These are phyloP conservation scores for Tricholoma flavovirens DNA, from an alignment of 768 basidiomycete species.

Conservation along the genomic window DNA sequence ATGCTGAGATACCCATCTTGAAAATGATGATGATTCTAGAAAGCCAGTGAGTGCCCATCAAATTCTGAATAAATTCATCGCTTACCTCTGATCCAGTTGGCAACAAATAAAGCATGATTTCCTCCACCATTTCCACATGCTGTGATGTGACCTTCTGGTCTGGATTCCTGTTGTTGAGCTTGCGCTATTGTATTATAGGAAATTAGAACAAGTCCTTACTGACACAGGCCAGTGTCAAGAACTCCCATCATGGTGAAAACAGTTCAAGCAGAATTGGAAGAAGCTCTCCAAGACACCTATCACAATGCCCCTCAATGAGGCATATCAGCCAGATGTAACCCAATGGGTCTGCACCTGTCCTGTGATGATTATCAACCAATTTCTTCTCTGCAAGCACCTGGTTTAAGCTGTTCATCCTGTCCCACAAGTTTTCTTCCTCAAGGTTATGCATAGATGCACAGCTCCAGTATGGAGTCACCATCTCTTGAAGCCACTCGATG, in stretches of 20 bases:
- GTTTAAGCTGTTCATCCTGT: conserved; percentile 12
- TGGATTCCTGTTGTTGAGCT: conserved; percentile 28
- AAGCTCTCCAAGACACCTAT: conserved; percentile 12
- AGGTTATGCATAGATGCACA: conserved; percentile 6
- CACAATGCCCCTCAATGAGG: conserved; percentile 14
- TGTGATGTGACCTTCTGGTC: conserved; percentile 25
- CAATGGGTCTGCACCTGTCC: conserved; percentile 11
- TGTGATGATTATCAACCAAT: background rate
- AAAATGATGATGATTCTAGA: conserved; percentile 27
- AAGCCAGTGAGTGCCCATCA: conserved; percentile 19
- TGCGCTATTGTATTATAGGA: conserved; percentile 1
- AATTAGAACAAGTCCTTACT: background rate
- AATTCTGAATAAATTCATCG: background rate
- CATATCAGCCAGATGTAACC: conserved; percentile 11
- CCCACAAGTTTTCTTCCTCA: conserved; percentile 15
- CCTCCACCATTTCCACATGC: conserved; percentile 27
- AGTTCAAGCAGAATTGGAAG: conserved; percentile 13
- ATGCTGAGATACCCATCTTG: conserved; percentile 16
- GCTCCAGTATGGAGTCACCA: conserved; percentile 15
- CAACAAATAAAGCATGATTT: conserved; percentile 28
- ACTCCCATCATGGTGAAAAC: conserved; percentile 14
- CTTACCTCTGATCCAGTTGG: conserved; percentile 20
- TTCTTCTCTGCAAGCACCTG: conserved; percentile 14
- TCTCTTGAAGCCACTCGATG: conserved; percentile 6
- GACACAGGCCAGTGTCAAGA: conserved; percentile 5